Percentiles rank a stretch among this genome's conserved stretches.
Evolutionary conservation across 2,329 filamentous ascomycete species (phyloP).

Genomic region (Fusarium gaditjirri): DNA sequence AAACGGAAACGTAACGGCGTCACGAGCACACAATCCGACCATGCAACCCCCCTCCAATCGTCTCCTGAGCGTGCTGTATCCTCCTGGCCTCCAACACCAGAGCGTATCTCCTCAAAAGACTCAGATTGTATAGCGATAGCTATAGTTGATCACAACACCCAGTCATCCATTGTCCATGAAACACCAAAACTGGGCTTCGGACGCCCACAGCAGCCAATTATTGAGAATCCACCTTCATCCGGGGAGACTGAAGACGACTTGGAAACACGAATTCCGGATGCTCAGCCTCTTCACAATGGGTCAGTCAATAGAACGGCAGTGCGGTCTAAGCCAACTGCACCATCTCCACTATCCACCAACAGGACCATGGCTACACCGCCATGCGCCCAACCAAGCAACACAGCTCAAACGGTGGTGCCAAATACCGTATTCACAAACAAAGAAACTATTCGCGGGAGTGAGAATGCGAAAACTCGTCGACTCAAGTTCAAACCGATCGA

Average conservation of each 20-base stretch:
- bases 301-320: constrained; percentile 44
- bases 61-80: constrained; percentile 21
- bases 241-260: constrained; percentile 50
- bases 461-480: constrained; percentile 26
- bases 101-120: neutral
- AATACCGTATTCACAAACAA: constrained; percentile 24
- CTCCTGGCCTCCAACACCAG: constrained; percentile 44
- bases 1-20: constrained; percentile 25
- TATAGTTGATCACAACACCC: constrained; percentile 1
- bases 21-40: neutral
- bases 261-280: constrained; percentile 51
- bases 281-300: constrained; percentile 25
- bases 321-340: constrained; percentile 22
- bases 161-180: constrained; percentile 41
- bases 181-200: constrained; percentile 36
- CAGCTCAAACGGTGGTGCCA: constrained; percentile 35
- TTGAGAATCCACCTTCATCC: constrained; percentile 24
- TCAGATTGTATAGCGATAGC: neutral
- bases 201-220: constrained; percentile 10
- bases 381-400: constrained; percentile 47
- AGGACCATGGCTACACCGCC: constrained; percentile 44
- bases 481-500: constrained; percentile 40
- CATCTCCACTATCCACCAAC: constrained; percentile 29
- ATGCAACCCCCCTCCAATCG: neutral
- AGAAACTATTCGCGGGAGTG: neutral